These are phyloP conservation scores for Pisolithus tinctorius DNA, from an alignment of 768 basidiomycete species.

Conservation along the genomic window DNA sequence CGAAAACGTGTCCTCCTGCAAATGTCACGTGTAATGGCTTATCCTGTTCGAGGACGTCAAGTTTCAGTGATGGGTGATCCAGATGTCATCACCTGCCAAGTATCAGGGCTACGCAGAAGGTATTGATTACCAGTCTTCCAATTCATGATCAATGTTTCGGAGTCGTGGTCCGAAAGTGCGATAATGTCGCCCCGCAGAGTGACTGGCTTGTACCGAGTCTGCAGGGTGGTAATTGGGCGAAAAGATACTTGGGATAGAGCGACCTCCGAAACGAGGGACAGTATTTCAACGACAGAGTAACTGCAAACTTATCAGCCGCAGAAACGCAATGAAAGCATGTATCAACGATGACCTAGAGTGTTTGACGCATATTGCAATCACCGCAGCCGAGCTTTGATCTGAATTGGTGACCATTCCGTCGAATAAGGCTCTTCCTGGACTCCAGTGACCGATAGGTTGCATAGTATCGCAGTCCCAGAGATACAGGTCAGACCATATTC, in stretches of 20 bases:
- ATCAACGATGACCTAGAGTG: slow-evolving; percentile 37
- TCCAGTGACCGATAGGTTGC: slow-evolving; percentile 41
- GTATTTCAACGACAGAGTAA: slow-evolving; percentile 21
- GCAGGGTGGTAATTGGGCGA: slow-evolving; percentile 26
- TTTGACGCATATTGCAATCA: slow-evolving; percentile 45
- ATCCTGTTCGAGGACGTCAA: slow-evolving; percentile 29
- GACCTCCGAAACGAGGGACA: slow-evolving; percentile 14
- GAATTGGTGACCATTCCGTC: slow-evolving; percentile 46
- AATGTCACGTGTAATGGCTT: slow-evolving; percentile 49
- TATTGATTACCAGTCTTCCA: slow-evolving; percentile 46
- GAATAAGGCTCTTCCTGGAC: slow-evolving; percentile 45
- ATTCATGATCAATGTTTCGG: slow-evolving; percentile 47
- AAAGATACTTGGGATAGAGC: slow-evolving; percentile 18
- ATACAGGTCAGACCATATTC: slow-evolving; percentile 54
- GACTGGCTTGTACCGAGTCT: slow-evolving; percentile 40
- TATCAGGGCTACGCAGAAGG: slow-evolving; percentile 33
- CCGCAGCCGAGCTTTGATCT: slow-evolving; percentile 37
- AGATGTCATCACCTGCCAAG: slow-evolving; percentile 23
- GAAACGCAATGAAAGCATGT: slow-evolving; percentile 2
- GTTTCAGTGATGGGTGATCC: slow-evolving; percentile 2
- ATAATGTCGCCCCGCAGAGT: slow-evolving; percentile 45
- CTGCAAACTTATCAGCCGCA: slow-evolving; percentile 14
- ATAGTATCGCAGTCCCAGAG: slow-evolving; percentile 41
- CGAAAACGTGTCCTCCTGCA: slow-evolving; percentile 39
- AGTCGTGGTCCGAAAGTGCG: slow-evolving; percentile 46